phyloP scores from a whole-genome alignment of 202 grass and related monocot species.

The Setaria italica region DNA sequence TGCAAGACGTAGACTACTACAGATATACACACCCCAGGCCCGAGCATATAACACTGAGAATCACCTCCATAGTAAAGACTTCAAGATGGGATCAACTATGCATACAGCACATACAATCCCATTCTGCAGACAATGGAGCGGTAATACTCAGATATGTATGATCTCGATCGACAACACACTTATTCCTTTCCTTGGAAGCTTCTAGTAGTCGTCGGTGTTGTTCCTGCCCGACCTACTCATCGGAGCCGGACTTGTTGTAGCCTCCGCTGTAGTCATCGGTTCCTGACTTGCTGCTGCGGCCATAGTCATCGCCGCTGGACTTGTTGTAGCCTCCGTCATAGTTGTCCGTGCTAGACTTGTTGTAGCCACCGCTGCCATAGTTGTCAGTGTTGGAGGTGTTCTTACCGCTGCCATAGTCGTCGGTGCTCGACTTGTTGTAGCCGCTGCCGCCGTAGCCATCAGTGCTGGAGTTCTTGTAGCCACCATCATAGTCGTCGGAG shows the following conservation, averaged over 20 bases:
- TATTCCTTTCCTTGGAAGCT: background rate
- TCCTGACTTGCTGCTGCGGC: background rate
- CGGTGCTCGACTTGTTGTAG: background rate
- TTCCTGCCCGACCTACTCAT: conserved; percentile 11
- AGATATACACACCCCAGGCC: background rate
- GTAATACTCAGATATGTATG: background rate
- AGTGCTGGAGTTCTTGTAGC: background rate
- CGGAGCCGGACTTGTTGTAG: conserved; percentile 6
- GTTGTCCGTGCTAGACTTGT: background rate
- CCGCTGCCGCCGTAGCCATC: background rate
- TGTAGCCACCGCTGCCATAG: conserved; percentile 9
- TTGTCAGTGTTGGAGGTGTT: conserved; percentile 11
- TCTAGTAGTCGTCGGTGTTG: conserved; percentile 27
- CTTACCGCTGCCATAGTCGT: conserved; percentile 1
- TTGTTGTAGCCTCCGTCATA: background rate
- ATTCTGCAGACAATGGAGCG: background rate
- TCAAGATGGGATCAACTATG: background rate
- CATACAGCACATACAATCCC: background rate
- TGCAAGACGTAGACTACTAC: background rate
- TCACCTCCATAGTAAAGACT: background rate
- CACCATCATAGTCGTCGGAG: background rate
- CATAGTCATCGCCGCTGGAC: conserved; percentile 9
- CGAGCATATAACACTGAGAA: background rate
- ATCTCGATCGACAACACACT: background rate
- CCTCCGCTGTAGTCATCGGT: background rate